These are phyloP conservation scores for Pseudogymnoascus sp. DNA, from an alignment of 2,329 filamentous ascomycete species.

Conservation along the genomic window DNA sequence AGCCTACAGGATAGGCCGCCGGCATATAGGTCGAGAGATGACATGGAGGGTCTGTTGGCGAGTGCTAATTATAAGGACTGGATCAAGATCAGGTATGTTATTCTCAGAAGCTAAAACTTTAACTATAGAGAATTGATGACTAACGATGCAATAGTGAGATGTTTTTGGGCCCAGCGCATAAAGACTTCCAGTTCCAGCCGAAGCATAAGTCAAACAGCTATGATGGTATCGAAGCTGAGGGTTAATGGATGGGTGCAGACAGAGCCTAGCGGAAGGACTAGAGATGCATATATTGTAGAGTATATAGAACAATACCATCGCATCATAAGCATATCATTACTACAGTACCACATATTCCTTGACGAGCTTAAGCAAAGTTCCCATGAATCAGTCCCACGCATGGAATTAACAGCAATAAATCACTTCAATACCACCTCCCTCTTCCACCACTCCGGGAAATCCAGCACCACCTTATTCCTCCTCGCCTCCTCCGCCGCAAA, in stretches of 20 bases:
- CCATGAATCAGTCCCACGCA: background rate
- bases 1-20: slow-evolving; percentile 85
- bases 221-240: slow-evolving; percentile 66
- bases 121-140: background rate
- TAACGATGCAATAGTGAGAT: slow-evolving; percentile 63
- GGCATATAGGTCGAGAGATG: slow-evolving; percentile 73
- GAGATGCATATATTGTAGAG: background rate
- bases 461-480: slow-evolving; percentile 59
- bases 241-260: slow-evolving; percentile 33
- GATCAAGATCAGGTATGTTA: slow-evolving; percentile 89
- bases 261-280: background rate
- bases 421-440: slow-evolving; percentile 31
- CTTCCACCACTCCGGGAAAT: slow-evolving; percentile 73
- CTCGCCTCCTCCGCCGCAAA: slow-evolving; percentile 92
- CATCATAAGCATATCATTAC: background rate
- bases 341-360: background rate
- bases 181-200: slow-evolving; percentile 87
- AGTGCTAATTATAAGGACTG: slow-evolving; percentile 93
- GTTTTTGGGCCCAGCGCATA: slow-evolving; percentile 87
- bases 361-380: background rate
- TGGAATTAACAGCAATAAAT: background rate
- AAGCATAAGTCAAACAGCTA: slow-evolving; percentile 97
- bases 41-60: slow-evolving; percentile 86
- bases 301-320: background rate
- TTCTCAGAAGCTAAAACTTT: slow-evolving; percentile 11